Percentiles rank a stretch among this genome's conserved stretches.
Evolutionary conservation across 1,284 basidiomycete species (phyloP).

Genomic region (Apiotrichum sp.): DNA sequence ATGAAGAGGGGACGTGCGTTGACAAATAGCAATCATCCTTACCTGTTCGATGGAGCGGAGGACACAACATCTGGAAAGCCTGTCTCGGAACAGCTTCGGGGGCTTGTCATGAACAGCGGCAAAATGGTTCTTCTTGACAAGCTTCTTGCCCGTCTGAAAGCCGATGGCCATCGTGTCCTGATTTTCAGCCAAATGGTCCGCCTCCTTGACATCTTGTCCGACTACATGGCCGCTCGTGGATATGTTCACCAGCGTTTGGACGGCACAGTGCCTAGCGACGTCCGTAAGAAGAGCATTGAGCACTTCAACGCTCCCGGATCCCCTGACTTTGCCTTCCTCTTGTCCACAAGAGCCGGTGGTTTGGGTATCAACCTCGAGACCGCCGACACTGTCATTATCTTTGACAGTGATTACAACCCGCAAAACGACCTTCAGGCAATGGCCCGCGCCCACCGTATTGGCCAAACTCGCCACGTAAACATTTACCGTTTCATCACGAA

Average conservation of each 20-base stretch:
- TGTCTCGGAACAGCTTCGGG: slow-evolving; percentile 79
- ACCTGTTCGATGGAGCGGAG: slow-evolving; percentile 95
- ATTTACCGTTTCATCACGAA: slow-evolving; percentile 97
- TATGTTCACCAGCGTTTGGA: slow-evolving; percentile 79
- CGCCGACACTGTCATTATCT: slow-evolving; percentile 97
- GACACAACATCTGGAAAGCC: slow-evolving; percentile 52
- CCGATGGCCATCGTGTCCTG: slow-evolving; percentile 89
- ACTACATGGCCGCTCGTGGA: slow-evolving; percentile 86
- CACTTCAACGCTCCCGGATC: slow-evolving; percentile 68
- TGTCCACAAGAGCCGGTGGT: slow-evolving; percentile 95
- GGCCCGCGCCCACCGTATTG: slow-evolving; percentile 95
- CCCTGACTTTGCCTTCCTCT: slow-evolving; percentile 73
- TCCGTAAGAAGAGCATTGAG: slow-evolving; percentile 76
- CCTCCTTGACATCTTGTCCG: slow-evolving; percentile 96
- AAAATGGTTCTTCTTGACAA: slow-evolving; percentile 98
- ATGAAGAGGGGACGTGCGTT: neutral
- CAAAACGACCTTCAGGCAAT: slow-evolving; percentile 99
- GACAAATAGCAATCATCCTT: slow-evolving; percentile 72
- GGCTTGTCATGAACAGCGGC: slow-evolving; percentile 94
- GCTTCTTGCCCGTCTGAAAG: slow-evolving; percentile 78
- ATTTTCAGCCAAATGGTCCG: slow-evolving; percentile 99
- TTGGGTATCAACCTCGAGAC: slow-evolving; percentile 98
- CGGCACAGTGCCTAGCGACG: slow-evolving; percentile 66
- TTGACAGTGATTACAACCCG: slow-evolving; percentile 71
- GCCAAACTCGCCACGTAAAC: slow-evolving; percentile 95